A percentile compares a stretch with the other conserved stretches of the same genome.
Evolutionary conservation across 148 eudicot genomes (phyloP).

Genomic region (Limonium bicolor): DNA sequence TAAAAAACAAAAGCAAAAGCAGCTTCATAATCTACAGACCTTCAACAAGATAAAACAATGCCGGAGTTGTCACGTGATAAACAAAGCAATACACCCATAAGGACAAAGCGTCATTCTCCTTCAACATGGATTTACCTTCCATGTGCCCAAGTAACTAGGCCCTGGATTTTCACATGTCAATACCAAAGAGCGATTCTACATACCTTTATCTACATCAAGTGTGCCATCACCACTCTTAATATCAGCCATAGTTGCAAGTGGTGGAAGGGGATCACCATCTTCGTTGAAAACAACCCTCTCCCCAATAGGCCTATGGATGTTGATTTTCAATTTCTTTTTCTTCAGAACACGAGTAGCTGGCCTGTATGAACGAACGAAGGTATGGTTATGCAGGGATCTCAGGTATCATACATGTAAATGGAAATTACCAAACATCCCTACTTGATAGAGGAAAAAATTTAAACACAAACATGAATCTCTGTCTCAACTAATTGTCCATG

Average conservation of each 20-base stretch:
- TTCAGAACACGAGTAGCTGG: slow-evolving; percentile 52
- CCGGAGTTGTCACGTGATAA: neutral
- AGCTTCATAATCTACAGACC: neutral
- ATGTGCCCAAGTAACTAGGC: no score
- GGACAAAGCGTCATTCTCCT: no score
- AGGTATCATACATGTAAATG: no score
- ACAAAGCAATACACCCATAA: neutral
- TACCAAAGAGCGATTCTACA: neutral
- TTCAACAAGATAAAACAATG: neutral
- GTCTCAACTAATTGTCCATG: neutral
- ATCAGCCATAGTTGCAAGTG: slow-evolving; percentile 66
- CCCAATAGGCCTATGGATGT: slow-evolving; percentile 75
- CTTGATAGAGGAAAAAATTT: neutral
- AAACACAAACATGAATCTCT: neutral
- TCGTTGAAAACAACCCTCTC: slow-evolving; percentile 82
- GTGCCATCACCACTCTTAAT: slow-evolving; percentile 11
- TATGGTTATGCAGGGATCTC: neutral
- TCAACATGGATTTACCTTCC: no score
- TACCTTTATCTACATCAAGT: slow-evolving; percentile 57
- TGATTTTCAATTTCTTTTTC: slow-evolving; percentile 87
- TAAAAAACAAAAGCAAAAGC: neutral
- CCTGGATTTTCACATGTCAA: neutral
- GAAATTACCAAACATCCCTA: no score
- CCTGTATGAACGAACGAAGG: slow-evolving; percentile 21
- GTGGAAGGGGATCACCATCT: slow-evolving; percentile 57